Percentiles rank a stretch among this genome's conserved stretches.
phyloP scores from a whole-genome alignment of 202 grass and related monocot genomes.

The Hordeum pubiflorum region DNA sequence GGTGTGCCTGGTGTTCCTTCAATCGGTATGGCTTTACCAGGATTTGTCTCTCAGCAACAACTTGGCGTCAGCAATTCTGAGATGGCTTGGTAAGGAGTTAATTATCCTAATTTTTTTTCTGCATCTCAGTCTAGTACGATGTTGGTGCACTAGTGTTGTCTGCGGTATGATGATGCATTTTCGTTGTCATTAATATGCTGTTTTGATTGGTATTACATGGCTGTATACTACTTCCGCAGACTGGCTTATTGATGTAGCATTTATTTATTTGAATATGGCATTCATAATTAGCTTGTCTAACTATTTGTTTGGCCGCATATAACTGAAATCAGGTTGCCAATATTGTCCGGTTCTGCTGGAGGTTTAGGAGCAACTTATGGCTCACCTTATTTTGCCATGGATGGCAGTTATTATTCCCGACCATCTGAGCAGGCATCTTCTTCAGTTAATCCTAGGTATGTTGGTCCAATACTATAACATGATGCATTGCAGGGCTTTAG shows the following conservation, averaged over 20 bases:
- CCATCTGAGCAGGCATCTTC: constrained; percentile 66
- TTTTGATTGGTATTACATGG: not conserved
- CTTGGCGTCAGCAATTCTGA: constrained; percentile 74
- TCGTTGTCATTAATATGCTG: not conserved
- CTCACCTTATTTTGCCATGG: constrained; percentile 54
- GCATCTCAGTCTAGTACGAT: not conserved
- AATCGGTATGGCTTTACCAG: constrained; percentile 86
- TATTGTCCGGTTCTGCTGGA: constrained; percentile 60
- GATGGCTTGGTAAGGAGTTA: constrained; percentile 60
- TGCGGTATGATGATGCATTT: not conserved
- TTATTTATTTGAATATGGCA: constrained; percentile 4
- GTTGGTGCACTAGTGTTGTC: not conserved
- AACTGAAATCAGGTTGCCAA: constrained; percentile 53
- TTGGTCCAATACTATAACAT: not conserved
- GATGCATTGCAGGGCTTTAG: not conserved
- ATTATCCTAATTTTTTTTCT: constrained; percentile 20
- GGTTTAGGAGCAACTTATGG: constrained; percentile 56
- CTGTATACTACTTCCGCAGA: not conserved
- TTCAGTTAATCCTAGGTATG: constrained; percentile 57
- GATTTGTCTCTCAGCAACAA: constrained; percentile 89
- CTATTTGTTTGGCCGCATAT: not conserved
- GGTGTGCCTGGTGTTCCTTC: constrained; percentile 64
- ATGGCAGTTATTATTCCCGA: constrained; percentile 64
- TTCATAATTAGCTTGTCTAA: constrained; percentile 5
- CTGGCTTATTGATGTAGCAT: not conserved